Conservation (phyloP, 768 basidiomycete species). For the Termitomyces sp. region DNA sequence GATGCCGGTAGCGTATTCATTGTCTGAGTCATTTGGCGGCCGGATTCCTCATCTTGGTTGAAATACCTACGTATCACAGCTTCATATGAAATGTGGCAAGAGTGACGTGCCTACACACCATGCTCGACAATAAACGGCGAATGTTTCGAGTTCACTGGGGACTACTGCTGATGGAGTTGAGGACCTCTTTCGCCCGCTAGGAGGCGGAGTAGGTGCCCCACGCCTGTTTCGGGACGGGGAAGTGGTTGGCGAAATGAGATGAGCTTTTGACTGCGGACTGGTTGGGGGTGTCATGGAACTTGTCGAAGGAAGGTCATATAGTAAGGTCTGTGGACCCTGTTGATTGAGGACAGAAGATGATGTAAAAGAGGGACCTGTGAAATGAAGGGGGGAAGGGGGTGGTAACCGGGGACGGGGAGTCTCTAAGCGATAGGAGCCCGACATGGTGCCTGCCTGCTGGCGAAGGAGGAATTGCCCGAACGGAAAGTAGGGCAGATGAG, state of each 20-base stretch:
- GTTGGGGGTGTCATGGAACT: conserved; percentile 53
- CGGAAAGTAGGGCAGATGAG: conserved; percentile 14
- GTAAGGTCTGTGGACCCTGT: conserved; percentile 54
- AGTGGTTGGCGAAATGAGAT: conserved; percentile 46
- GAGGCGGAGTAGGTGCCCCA: conserved; percentile 53
- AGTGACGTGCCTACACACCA: conserved; percentile 44
- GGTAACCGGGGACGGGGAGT: conserved; percentile 56
- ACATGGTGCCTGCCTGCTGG: conserved; percentile 33
- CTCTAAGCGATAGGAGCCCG: conserved; percentile 58
- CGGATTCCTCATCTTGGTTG: conserved; percentile 73
- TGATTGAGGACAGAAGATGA: conserved; percentile 36
- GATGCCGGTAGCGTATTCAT: conserved; percentile 74
- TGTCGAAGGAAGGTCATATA: conserved; percentile 70
- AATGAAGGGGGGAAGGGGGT: conserved; percentile 51
- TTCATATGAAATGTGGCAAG: not conserved
- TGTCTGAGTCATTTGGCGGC: conserved; percentile 77
- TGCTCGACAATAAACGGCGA: conserved; percentile 70
- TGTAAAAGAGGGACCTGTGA: conserved; percentile 40
- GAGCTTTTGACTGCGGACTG: conserved; percentile 39
- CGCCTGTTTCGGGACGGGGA: conserved; percentile 44
- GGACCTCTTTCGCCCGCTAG: conserved; percentile 56
- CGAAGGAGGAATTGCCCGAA: not conserved
- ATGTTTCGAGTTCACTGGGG: conserved; percentile 68
- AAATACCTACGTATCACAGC: conserved; percentile 63
- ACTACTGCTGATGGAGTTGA: conserved; percentile 63